Conservation (phyloP, 345 rosid genomes). For the Balakata baccata region DNA sequence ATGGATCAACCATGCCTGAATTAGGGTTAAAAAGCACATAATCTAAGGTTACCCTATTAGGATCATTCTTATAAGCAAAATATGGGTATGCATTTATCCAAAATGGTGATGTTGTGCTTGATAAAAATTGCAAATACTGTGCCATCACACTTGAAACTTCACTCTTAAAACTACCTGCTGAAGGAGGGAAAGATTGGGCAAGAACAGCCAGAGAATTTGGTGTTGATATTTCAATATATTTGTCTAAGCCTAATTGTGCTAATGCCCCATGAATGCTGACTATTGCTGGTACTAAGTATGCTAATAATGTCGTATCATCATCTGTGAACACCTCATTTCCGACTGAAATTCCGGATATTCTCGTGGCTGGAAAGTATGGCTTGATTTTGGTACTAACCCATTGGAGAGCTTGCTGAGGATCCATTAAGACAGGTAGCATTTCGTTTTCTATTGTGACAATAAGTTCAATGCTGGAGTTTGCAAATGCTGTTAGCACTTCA, state of each 20-base stretch:
- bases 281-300: slow-evolving; percentile 65
- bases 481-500: slow-evolving; percentile 64
- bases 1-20: slow-evolving; percentile 75
- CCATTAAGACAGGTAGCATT: slow-evolving; percentile 43
- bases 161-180: slow-evolving; percentile 68
- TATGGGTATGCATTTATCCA: slow-evolving; percentile 98
- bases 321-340: slow-evolving; percentile 33
- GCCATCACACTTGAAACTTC: slow-evolving; percentile 53
- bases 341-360: slow-evolving; percentile 26
- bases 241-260: slow-evolving; percentile 63
- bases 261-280: slow-evolving; percentile 69
- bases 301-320: slow-evolving; percentile 12
- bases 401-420: slow-evolving; percentile 21
- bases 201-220: slow-evolving; percentile 72
- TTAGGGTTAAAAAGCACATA: slow-evolving; percentile 84
- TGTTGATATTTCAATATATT: slow-evolving; percentile 67
- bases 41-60: slow-evolving; percentile 56
- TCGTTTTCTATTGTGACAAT: slow-evolving; percentile 76
- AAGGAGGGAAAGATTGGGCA: slow-evolving; percentile 81
- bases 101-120: slow-evolving; percentile 55
- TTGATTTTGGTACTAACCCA: slow-evolving; percentile 25
- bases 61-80: slow-evolving; percentile 82
- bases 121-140: slow-evolving; percentile 58
- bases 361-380: slow-evolving; percentile 29
- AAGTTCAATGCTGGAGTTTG: slow-evolving; percentile 64